phyloP scores from a whole-genome alignment of 345 rosid species.

The Arabis alpina region DNA sequence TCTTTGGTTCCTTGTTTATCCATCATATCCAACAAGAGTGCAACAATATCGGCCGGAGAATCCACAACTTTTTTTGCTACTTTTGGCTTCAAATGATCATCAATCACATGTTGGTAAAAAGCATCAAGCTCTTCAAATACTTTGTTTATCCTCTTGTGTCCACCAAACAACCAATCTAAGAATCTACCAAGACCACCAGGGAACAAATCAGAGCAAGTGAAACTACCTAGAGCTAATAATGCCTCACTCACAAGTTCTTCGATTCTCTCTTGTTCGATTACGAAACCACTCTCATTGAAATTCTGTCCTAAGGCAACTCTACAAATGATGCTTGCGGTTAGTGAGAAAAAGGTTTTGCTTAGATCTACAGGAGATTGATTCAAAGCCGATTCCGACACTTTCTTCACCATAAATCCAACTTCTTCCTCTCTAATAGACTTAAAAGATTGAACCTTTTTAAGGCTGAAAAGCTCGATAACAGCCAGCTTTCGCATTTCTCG shows the following conservation, averaged over 20 bases:
- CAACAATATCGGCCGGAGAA: constrained; percentile 42
- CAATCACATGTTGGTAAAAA: constrained; percentile 47
- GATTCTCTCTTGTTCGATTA: constrained; percentile 31
- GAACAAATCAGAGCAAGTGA: constrained; percentile 27
- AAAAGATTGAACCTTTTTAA: constrained; percentile 40
- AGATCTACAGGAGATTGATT: constrained; percentile 28
- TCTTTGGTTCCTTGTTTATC: constrained; percentile 8
- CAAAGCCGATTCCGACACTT: constrained; percentile 29
- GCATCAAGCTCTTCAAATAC: constrained; percentile 43
- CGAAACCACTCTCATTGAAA: constrained; percentile 35
- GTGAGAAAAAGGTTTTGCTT: constrained; percentile 30
- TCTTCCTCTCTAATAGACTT: constrained; percentile 46
- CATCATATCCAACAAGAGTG: constrained; percentile 15
- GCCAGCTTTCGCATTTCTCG: constrained; percentile 49
- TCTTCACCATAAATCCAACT: constrained; percentile 41
- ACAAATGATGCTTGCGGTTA: constrained; percentile 40
- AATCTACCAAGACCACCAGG: constrained; percentile 3
- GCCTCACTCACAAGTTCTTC: constrained; percentile 42
- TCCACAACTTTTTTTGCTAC: background rate
- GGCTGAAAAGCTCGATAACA: constrained; percentile 45
- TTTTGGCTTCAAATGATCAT: constrained; percentile 47
- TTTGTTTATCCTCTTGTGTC: constrained; percentile 35
- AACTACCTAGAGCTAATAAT: constrained; percentile 11
- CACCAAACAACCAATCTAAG: constrained; percentile 44
- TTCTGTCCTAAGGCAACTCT: constrained; percentile 48